These are phyloP conservation scores for Paecilomyces sp. DNA, from an alignment of 2,329 filamentous ascomycete genomes.

Conservation along the genomic window DNA sequence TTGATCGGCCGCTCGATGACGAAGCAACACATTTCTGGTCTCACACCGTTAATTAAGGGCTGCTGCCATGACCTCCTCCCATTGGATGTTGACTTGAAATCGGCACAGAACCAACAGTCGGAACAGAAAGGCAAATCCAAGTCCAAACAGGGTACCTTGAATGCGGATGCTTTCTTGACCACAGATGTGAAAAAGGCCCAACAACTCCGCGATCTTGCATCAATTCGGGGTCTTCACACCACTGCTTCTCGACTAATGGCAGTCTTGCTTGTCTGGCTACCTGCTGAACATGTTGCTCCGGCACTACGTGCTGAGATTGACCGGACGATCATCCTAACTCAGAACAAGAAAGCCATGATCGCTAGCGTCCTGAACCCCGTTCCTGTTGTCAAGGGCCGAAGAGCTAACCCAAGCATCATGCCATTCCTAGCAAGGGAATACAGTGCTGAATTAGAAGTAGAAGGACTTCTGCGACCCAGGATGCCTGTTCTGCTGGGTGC, in stretches of 20 bases:
- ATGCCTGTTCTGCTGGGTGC: slow-evolving; percentile 39
- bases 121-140: slow-evolving; percentile 35
- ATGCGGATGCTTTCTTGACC: slow-evolving; percentile 66
- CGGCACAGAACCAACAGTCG: slow-evolving; percentile 19
- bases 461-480: slow-evolving; percentile 56
- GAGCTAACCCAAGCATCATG: slow-evolving; percentile 64
- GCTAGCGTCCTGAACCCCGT: slow-evolving; percentile 76
- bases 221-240: slow-evolving; percentile 38
- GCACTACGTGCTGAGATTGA: slow-evolving; percentile 70
- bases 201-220: slow-evolving; percentile 10
- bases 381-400: slow-evolving; percentile 54
- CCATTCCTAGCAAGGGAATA: slow-evolving; percentile 68
- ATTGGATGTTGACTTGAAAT: slow-evolving; percentile 29
- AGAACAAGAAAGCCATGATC: slow-evolving; percentile 65
- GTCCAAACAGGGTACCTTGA: slow-evolving; percentile 34
- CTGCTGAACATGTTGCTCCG: slow-evolving; percentile 61
- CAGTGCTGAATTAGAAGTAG: slow-evolving; percentile 57
- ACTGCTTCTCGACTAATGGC: slow-evolving; percentile 59
- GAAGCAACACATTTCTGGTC: slow-evolving; percentile 59
- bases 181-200: slow-evolving; percentile 28
- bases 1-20: slow-evolving; percentile 59
- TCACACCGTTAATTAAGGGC: slow-evolving; percentile 52
- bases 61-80: slow-evolving; percentile 70
- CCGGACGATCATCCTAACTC: slow-evolving; percentile 67
- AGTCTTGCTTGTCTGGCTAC: slow-evolving; percentile 54